Base-by-base conservation (phyloP, 2,329 filamentous ascomycete species). In the Endothia cerciana region DNA sequence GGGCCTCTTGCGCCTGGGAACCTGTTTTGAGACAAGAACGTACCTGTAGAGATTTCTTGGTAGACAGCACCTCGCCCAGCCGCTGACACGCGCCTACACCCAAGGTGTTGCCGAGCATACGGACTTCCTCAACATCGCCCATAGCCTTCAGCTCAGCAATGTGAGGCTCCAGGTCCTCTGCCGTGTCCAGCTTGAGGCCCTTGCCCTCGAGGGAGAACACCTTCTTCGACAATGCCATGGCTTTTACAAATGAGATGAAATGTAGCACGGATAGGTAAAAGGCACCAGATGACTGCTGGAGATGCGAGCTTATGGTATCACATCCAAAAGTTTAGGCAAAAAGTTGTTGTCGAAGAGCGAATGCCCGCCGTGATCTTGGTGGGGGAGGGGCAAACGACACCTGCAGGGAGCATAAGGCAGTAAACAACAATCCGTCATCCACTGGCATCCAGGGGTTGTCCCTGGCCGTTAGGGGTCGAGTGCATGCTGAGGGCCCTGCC, bases 181-280 rank as follows among this genome's bases (percentile, higher is more conserved):
- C 92, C 49, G 90, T 92, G 82, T 96, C 90, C 75, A 99, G 91
- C 84, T 97, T 97, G 73, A 98, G 87, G 74, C 91, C 91, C 82
- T 91, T 95, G 79, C 92, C 93, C 79, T 97, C 92, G 71, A 98
- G 88, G 72, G 93, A 94, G 81, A 97, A 98, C 75, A 92, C 77
- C 77, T 91, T 93, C 65, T 78, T 75, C 36, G 80, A 77, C 73
- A 80, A 74, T 73, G 83, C 80, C 85, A 85, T 89, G 69, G 77
- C 75, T 74, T 49, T 19, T 25, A 58, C 30, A 61, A 65, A 59
- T 64, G 49, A 41, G 47, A 62, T 59, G 51, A 51, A 62, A 49
- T 41, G 41, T 22, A 58, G 58, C 64, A 65, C 60, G 51, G 60
- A 38, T 36, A 59, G 11, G 40, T 17, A 15, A 45, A 43, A 3